phyloP scores from a whole-genome alignment of 78 protist genomes.

The Dictyostelium intermedium region DNA sequence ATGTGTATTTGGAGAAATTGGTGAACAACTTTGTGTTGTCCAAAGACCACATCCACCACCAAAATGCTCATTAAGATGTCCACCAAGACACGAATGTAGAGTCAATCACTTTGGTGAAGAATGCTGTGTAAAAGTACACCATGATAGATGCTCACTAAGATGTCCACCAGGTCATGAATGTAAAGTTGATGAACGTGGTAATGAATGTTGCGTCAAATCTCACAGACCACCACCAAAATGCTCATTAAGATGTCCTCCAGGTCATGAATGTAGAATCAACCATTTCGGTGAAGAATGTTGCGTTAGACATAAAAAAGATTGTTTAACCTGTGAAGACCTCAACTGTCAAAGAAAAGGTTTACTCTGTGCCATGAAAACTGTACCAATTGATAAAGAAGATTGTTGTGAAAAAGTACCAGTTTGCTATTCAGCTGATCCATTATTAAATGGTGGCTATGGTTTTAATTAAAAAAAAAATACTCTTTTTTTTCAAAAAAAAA shows the following conservation, averaged over 20 bases:
- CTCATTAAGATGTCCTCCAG: not conserved
- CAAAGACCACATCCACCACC: not conserved
- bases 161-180: slow-evolving; percentile 8
- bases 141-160: not conserved
- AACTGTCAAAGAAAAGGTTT: slow-evolving; percentile 1
- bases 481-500: no score
- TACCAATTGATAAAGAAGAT: not conserved
- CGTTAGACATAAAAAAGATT: not conserved
- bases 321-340: not conserved
- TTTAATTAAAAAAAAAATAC: not conserved
- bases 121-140: not conserved
- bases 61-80: not conserved
- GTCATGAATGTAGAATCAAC: not conserved
- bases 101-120: not conserved
- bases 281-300: not conserved
- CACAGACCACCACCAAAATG: not conserved
- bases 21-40: not conserved
- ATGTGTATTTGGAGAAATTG: not conserved
- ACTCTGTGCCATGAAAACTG: not conserved
- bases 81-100: not conserved
- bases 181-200: not conserved
- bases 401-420: slow-evolving; percentile 14
- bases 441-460: not conserved
- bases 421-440: not conserved
- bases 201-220: not conserved